A percentile compares a stretch with the other conserved stretches of the same genome.
Evolutionary conservation across 1,139 yeast genomes (phyloP).

Genomic region (Blastobotrys arbuscula): DNA sequence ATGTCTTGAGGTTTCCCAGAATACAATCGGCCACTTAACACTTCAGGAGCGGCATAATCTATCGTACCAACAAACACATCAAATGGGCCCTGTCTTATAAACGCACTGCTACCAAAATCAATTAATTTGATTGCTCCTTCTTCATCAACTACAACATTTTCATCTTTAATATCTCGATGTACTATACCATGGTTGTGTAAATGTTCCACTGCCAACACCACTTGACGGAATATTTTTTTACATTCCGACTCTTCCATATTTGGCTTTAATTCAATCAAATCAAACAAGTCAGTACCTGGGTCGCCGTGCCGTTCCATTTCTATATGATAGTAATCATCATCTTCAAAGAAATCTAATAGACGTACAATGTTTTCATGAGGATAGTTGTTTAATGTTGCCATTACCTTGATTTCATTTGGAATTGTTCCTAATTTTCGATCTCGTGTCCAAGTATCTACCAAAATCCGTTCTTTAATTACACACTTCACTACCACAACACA

Average conservation of each 20-base stretch:
- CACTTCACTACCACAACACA: conserved; percentile 78
- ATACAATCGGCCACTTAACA: conserved; percentile 78
- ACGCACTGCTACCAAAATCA: conserved; percentile 95
- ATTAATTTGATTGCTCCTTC: conserved; percentile 58
- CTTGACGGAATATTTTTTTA: conserved; percentile 69
- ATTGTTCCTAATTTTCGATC: conserved; percentile 87
- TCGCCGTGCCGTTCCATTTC: conserved; percentile 86
- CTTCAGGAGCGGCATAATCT: conserved; percentile 97
- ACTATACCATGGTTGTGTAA: conserved; percentile 82
- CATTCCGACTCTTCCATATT: conserved; percentile 75
- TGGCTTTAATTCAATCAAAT: conserved; percentile 76
- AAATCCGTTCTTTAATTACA: conserved; percentile 83
- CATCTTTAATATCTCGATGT: conserved; percentile 94
- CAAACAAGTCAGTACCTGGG: conserved; percentile 90
- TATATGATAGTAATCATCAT: conserved; percentile 76
- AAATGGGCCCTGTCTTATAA: conserved; percentile 82
- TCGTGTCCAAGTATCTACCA: conserved; percentile 96
- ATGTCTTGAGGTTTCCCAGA: conserved; percentile 93
- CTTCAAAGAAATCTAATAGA: conserved; percentile 87
- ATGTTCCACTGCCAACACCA: conserved; percentile 71
- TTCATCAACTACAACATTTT: conserved; percentile 77
- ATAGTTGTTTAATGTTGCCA: conserved; percentile 53
- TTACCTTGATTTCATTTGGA: conserved; percentile 89
- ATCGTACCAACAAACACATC: conserved; percentile 96
- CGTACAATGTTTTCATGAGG: conserved; percentile 80